Conservation (phyloP, 345 rosid genomes). For the Reutealis trisperma region DNA sequence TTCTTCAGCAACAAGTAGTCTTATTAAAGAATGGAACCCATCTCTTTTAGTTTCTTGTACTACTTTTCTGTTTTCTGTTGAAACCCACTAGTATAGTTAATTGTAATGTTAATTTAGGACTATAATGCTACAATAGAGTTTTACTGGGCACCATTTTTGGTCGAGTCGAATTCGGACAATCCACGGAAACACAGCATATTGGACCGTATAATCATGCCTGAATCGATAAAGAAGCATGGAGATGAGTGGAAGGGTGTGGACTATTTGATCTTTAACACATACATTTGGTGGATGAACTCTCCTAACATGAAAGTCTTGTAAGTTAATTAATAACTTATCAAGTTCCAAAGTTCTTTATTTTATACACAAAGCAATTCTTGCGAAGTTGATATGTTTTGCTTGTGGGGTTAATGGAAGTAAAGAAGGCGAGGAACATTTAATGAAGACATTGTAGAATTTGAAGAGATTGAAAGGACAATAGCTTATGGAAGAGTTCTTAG, state of each 20-base stretch:
- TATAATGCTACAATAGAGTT: slow-evolving; percentile 57
- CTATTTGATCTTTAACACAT: slow-evolving; percentile 60
- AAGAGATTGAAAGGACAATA: slow-evolving; percentile 24
- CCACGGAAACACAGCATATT: slow-evolving; percentile 51
- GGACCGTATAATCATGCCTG: slow-evolving; percentile 44
- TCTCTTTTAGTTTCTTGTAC: not conserved
- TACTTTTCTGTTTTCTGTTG: not conserved
- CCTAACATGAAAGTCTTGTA: slow-evolving; percentile 54
- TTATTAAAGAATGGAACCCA: too few species aligned
- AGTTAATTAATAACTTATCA: slow-evolving; percentile 22
- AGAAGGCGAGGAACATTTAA: slow-evolving; percentile 16
- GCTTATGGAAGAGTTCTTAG: slow-evolving; percentile 27
- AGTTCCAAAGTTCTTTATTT: not conserved
- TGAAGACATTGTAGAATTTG: slow-evolving; percentile 18
- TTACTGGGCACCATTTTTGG: slow-evolving; percentile 74
- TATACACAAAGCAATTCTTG: not conserved
- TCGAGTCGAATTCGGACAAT: slow-evolving; percentile 61
- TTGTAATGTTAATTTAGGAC: slow-evolving; percentile 38
- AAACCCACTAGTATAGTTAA: not conserved
- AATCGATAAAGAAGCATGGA: slow-evolving; percentile 61
- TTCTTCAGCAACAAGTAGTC: not conserved
- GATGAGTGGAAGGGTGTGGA: slow-evolving; percentile 54
- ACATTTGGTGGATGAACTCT: slow-evolving; percentile 65
- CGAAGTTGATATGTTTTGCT: not conserved
- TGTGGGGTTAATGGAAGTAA: slow-evolving; percentile 1